These are phyloP conservation scores for Cicer arietinum DNA, from an alignment of 306 rosid genomes.

Conservation along the genomic window DNA sequence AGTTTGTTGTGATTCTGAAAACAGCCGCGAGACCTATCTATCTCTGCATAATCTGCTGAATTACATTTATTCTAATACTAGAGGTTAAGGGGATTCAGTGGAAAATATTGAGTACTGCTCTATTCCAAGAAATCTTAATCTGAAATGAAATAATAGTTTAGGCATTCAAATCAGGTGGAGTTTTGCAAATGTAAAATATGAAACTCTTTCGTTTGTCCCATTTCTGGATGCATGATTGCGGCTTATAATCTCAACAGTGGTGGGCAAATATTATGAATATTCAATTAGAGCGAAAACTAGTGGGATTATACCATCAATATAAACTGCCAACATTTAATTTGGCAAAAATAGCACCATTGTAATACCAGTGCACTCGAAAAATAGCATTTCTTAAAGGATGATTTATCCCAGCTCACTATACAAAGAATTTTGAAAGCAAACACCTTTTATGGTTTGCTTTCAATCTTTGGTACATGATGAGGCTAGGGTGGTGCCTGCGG, in stretches of 20 bases:
- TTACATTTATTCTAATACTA: neutral
- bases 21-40: neutral
- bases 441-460: slow-evolving; percentile 12
- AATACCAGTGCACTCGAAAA: slow-evolving; percentile 34
- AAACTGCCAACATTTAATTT: slow-evolving; percentile 1
- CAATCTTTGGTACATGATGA: neutral
- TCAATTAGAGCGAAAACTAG: neutral
- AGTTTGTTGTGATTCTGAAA: neutral
- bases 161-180: neutral
- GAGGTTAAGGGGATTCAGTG: neutral
- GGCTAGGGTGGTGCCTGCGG: slow-evolving; percentile 62
- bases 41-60: neutral
- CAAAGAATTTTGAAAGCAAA: slow-evolving; percentile 49
- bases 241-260: slow-evolving; percentile 13
- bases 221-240: neutral
- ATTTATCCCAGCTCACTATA: slow-evolving; percentile 36
- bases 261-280: neutral
- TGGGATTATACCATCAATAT: slow-evolving; percentile 19
- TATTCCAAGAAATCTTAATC: neutral
- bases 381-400: slow-evolving; percentile 28
- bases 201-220: slow-evolving; percentile 1
- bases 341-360: neutral
- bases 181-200: neutral
- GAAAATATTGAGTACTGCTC: neutral
- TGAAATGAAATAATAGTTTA: neutral